Conservation (phyloP, 108 stramenopile species). For the Nitzschia sp. region DNA sequence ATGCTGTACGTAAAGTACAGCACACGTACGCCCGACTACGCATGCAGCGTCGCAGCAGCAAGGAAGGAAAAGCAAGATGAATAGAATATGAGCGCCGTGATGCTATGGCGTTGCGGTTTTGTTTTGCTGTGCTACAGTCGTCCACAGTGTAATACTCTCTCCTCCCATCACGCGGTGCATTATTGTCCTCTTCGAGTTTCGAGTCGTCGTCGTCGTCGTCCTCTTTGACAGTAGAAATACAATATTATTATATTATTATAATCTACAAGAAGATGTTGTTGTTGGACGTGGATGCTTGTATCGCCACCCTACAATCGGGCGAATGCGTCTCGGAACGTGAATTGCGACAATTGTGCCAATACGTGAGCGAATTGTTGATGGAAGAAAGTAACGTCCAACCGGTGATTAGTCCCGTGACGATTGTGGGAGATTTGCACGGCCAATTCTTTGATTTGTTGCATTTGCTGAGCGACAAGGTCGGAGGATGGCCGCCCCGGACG, state of each 20-base stretch:
- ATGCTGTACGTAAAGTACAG: too few species aligned
- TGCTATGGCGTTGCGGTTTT: too few species aligned
- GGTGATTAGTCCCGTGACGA: conserved; percentile 78
- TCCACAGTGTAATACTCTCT: too few species aligned
- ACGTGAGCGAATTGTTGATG: conserved; percentile 68
- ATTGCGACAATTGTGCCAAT: conserved; percentile 54
- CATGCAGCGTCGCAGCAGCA: too few species aligned
- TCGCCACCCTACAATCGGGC: conserved; percentile 74
- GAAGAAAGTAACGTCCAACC: conserved; percentile 90
- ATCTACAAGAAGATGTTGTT: conserved; percentile 28
- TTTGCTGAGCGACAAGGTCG: conserved; percentile 73
- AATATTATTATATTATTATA: neutral
- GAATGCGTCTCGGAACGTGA: conserved; percentile 75
- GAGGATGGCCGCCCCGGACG: conserved; percentile 77
- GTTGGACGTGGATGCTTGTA: conserved; percentile 78
- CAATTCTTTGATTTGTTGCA: conserved; percentile 93
- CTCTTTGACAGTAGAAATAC: too few species aligned
- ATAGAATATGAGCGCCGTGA: too few species aligned
- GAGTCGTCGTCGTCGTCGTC: too few species aligned
- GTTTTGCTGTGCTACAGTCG: too few species aligned
- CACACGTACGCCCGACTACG: too few species aligned
- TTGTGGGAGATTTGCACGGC: conserved; percentile 95
- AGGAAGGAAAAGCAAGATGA: too few species aligned
- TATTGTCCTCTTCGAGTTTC: too few species aligned
- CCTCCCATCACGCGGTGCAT: too few species aligned